Conservation (phyloP, 140 eudicot genomes). For the Cichorium intybus region DNA sequence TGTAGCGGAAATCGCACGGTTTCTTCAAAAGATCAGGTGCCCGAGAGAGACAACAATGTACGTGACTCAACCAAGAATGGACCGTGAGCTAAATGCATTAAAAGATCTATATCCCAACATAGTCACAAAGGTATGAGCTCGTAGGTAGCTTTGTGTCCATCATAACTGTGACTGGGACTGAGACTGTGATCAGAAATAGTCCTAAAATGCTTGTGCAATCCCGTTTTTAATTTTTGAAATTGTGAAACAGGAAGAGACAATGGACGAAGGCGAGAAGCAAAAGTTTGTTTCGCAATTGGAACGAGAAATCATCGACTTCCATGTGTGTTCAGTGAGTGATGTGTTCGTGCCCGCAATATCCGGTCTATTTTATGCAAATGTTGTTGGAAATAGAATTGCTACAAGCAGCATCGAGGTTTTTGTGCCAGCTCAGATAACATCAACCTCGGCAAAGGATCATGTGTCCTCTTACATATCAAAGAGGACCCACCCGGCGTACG, state of each 20-base stretch:
- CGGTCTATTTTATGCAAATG: conserved; percentile 51
- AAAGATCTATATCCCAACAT: conserved; percentile 51
- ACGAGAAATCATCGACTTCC: conserved; percentile 47
- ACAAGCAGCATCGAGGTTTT: conserved; percentile 42
- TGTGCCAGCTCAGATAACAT: conserved; percentile 42
- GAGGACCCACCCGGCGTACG: conserved; percentile 55
- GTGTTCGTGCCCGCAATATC: conserved; percentile 51
- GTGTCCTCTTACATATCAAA: conserved; percentile 50
- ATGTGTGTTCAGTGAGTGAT: conserved; percentile 56
- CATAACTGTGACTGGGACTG: too few relatives aligned
- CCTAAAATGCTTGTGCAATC: neutral
- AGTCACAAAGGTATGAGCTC: conserved; percentile 59
- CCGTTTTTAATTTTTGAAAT: neutral
- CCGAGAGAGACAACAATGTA: conserved; percentile 47
- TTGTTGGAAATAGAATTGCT: conserved; percentile 66
- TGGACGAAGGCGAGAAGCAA: conserved; percentile 39
- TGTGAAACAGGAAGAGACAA: conserved; percentile 46
- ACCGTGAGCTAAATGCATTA: conserved; percentile 38
- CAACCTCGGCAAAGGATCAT: conserved; percentile 33
- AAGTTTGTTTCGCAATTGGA: conserved; percentile 27
- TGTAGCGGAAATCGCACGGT: conserved; percentile 41
- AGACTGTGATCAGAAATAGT: too few relatives aligned
- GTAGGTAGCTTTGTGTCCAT: neutral
- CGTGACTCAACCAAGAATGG: conserved; percentile 55
- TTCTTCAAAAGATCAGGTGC: conserved; percentile 49